These are phyloP conservation scores for Syzygium malaccense DNA, from an alignment of 441 rosid species.

Conservation along the genomic window DNA sequence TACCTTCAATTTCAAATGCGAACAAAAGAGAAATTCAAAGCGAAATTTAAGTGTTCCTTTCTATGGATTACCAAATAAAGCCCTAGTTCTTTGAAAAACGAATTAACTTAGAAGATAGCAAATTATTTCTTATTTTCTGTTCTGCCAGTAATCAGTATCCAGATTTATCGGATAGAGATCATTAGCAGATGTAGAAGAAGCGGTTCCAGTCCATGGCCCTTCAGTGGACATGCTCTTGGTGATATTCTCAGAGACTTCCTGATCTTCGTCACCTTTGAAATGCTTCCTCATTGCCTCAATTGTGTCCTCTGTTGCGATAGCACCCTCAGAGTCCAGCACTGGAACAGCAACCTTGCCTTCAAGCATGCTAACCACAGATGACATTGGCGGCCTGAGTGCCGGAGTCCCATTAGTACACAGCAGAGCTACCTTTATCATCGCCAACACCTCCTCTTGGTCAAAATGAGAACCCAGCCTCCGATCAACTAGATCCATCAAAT, in stretches of 20 bases:
- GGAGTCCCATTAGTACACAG: background rate
- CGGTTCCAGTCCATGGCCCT: background rate
- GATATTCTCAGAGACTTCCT: background rate
- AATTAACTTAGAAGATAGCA: background rate
- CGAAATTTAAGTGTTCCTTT: background rate
- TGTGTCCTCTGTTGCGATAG: background rate
- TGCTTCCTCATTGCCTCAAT: slow-evolving; percentile 2
- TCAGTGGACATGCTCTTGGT: background rate
- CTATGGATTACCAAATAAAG: background rate
- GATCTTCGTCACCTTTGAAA: background rate
- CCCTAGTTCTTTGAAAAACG: background rate
- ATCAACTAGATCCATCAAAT: background rate
- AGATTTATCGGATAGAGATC: background rate
- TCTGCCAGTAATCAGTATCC: background rate
- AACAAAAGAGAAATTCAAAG: background rate
- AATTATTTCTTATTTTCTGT: background rate
- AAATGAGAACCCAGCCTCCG: background rate
- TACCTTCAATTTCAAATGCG: background rate
- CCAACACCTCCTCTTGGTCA: background rate
- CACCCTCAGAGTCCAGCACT: background rate
- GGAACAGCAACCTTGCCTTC: background rate
- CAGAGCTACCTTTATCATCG: background rate
- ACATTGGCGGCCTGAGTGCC: background rate
- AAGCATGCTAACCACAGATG: background rate
- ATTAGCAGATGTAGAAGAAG: background rate